Evolutionary conservation across 2,329 filamentous ascomycete species (phyloP).

Genomic region (Penicillium italicum): DNA sequence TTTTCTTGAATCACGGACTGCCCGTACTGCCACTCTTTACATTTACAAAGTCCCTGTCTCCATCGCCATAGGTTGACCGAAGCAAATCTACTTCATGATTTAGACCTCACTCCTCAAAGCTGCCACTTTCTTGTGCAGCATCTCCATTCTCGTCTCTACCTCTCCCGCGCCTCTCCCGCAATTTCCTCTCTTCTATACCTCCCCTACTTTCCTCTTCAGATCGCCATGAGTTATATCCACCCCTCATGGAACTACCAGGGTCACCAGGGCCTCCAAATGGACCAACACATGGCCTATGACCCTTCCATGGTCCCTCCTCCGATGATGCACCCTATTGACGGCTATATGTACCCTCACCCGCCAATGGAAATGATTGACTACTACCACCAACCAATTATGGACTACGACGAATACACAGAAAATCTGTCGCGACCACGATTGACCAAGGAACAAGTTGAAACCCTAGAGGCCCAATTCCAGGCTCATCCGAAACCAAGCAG

Average conservation of each 20-base stretch:
- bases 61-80: conserved; percentile 1
- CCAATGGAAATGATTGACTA: conserved; percentile 44
- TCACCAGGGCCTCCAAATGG: conserved; percentile 36
- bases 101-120: conserved; percentile 17
- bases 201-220: neutral
- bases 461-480: conserved; percentile 49
- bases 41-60: conserved; percentile 4
- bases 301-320: conserved; percentile 36
- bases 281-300: conserved; percentile 37
- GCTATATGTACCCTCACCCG: conserved; percentile 38
- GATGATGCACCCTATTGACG: conserved; percentile 40
- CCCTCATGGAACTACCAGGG: conserved; percentile 36
- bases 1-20: conserved; percentile 16
- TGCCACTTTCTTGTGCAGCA: conserved; percentile 20
- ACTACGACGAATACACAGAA: conserved; percentile 48
- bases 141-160: conserved; percentile 3
- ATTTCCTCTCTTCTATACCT: conserved; percentile 5
- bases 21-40: conserved; percentile 11
- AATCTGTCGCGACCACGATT: conserved; percentile 48
- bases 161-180: neutral
- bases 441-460: conserved; percentile 52
- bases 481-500: conserved; percentile 51
- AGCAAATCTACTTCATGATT: conserved; percentile 14
- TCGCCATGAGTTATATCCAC: conserved; percentile 41
- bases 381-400: conserved; percentile 41